Evolutionary conservation across 2,329 filamentous ascomycete species (phyloP), one percentile per base, ranked within the genome.

Genomic region (Colletotrichum liaoningense): DNA sequence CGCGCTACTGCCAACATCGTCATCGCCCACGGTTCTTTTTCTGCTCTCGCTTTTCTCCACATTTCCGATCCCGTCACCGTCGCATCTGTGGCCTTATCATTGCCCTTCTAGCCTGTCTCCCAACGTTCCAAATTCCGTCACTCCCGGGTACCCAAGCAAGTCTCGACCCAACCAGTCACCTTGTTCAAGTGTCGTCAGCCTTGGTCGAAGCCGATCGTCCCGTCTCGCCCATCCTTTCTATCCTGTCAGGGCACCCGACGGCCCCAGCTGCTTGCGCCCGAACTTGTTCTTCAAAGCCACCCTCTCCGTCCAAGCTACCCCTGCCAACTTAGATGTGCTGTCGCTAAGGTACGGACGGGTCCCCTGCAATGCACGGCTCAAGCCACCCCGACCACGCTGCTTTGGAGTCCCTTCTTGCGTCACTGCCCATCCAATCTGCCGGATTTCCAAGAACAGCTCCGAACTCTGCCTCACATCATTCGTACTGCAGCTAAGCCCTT

Each of bases 361-460:
- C 63, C 66, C 67, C 71, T 69, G 67, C 52, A 64, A 35, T 54
- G 38, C 65, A 67, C 59, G 62, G 59, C 54, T 73, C 63, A 63
- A 73, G 67, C 71, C 71, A 73, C 71, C 42, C 46, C 42, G 63
- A 55, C 56, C 33, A 57, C 35, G 69, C 54, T 54, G 66, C 52
- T 67, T 52, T 14, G 24, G 58, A 52, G 56, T 73, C 67, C 71
- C 67, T 66, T 71, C 66, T 74, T 73, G 66, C 73, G 73, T 73
- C 73, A 74, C 70, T 69, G 73, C 42, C 59, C 58, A 49, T 67
- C 73, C 66, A 67, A 63, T 35, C 28, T 33, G 38, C 57, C 56
- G 71, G 62, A 54, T 71, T 73, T 71, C 71, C 67, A 73, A 73
- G 71, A 70, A 65, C 72, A 63, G 63, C 63, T 33, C 58, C 72